Percentiles rank a stretch among this genome's conserved stretches.
phyloP scores from a whole-genome alignment of 73 alveolate genomes.

The Paramecium sonneborni region DNA sequence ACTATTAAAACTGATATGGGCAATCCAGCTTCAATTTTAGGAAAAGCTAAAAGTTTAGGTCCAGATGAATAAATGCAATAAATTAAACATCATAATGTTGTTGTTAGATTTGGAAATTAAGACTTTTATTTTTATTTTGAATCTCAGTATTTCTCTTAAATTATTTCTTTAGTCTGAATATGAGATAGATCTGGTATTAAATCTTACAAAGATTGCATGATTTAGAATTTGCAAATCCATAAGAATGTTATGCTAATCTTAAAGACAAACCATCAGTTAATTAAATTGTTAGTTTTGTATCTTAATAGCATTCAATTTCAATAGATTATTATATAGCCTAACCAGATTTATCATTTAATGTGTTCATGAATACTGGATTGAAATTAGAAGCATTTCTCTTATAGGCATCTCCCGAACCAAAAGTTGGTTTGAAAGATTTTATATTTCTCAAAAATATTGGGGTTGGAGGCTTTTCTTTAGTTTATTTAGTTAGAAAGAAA shows the following conservation, averaged over 20 bases:
- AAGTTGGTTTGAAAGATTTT: slow-evolving; percentile 61
- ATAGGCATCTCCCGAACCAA: background rate
- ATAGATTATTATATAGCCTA: slow-evolving; percentile 40
- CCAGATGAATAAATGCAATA: slow-evolving; percentile 47
- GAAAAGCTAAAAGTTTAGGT: slow-evolving; percentile 41
- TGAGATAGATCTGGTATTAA: slow-evolving; percentile 31
- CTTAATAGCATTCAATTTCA: slow-evolving; percentile 1
- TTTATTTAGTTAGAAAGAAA: slow-evolving; percentile 78
- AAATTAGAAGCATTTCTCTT: slow-evolving; percentile 34
- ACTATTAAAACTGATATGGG: slow-evolving; percentile 54
- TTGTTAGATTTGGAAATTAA: slow-evolving; percentile 29
- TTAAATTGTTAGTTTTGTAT: slow-evolving; percentile 19
- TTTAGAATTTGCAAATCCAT: slow-evolving; percentile 33
- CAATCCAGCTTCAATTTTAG: background rate
- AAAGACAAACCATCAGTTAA: slow-evolving; percentile 51
- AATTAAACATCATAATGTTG: background rate
- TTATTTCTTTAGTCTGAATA: background rate
- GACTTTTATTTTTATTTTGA: slow-evolving; percentile 27
- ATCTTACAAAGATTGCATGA: slow-evolving; percentile 31
- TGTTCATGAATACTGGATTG: background rate
- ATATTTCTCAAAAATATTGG: slow-evolving; percentile 81
- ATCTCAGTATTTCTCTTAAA: background rate
- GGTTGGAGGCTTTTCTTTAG: slow-evolving; percentile 89
- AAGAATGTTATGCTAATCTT: slow-evolving; percentile 20
- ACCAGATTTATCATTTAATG: background rate